Percentiles rank a stretch among this genome's conserved stretches.
Evolutionary conservation across 495 filamentous ascomycete genomes (phyloP).

Genomic region (Penicillium atrosanguineum): DNA sequence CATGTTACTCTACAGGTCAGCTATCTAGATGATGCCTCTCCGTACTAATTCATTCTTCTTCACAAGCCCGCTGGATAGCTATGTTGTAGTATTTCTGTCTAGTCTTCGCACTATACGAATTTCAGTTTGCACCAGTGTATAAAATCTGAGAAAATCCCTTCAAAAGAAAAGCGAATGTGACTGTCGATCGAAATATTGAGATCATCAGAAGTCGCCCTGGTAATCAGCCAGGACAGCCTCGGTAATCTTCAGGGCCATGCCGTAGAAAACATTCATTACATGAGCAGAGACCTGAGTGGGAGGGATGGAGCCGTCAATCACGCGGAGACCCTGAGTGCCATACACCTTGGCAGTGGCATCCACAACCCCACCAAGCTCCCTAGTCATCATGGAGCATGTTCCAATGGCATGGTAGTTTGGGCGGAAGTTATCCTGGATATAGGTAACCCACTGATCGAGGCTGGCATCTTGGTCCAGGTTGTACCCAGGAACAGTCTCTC

Average conservation of each 20-base stretch:
- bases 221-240: constrained; percentile 2
- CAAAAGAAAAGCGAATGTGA: too few species aligned
- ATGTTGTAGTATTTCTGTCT: too few species aligned
- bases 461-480: constrained; percentile 27
- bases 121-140: too few species aligned
- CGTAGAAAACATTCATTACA: constrained; percentile 39
- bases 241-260: constrained; percentile 43
- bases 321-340: constrained; percentile 43
- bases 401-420: constrained; percentile 47
- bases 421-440: constrained; percentile 25
- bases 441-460: constrained; percentile 44
- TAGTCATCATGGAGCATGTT: constrained; percentile 47
- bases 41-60: too few species aligned
- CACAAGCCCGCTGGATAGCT: too few species aligned
- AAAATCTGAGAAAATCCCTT: too few species aligned
- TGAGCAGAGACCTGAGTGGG: constrained; percentile 36
- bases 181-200: too few species aligned
- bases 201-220: not conserved
- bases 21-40: too few species aligned
- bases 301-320: constrained; percentile 44
- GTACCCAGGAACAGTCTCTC: constrained; percentile 44
- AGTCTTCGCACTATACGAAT: too few species aligned
- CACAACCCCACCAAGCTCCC: constrained; percentile 45
- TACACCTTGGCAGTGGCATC: constrained; percentile 43
- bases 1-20: too few species aligned